Base-by-base conservation (phyloP, 2,329 filamentous ascomycete species). In the Emericellopsis cladophorae region DNA sequence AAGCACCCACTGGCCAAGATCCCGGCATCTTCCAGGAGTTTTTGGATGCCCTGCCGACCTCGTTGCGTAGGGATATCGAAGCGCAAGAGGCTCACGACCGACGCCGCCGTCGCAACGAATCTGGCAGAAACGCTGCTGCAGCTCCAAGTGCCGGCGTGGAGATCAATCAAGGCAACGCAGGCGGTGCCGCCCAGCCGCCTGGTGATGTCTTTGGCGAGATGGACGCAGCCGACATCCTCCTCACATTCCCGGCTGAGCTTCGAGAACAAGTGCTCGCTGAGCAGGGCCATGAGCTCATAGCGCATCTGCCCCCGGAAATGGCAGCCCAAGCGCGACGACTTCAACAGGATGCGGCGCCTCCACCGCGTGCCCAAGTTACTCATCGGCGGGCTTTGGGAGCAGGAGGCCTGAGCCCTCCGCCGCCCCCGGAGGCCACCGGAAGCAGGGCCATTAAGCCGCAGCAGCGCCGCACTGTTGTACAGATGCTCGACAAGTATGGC, bases 401-500 rank as follows among this genome's bases (percentile, higher is more conserved):
- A 9, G 26, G 26, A 29, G 26, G 26, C 7, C 26, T 29, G 8
- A 29, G 23, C 11, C 37, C 34, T 5, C 37, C 18, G 5, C 54
- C 53, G 9, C 52, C 56, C 22, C 54, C 47, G 5, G 48, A 22
- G 14, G 21, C 33, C 34, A 8, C 16, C 35, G 16, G 34, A 23
- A 29, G 15, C 16, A 11, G 31, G 34, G 62, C 76, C 48, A 74
- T 71, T 56, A 90, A 88, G 63, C 26, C 26, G 26, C 64, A 70
- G 31, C 81, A 84, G 52, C 79, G 85, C 43, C 83, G 84, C 45
- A 81, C 86, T 18, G 84, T 93, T 43, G 84, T 95, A 21, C 92
- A 98, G 57, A 95, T 98, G 83, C 76, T 98, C 24, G 92, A 98
- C 60, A 95, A 95, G 62, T 76, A 89, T 37, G 92, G 93, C 22